Base-by-base conservation (phyloP, 2,329 filamentous ascomycete genomes). In the Cylindrodendrum hubeiense region DNA sequence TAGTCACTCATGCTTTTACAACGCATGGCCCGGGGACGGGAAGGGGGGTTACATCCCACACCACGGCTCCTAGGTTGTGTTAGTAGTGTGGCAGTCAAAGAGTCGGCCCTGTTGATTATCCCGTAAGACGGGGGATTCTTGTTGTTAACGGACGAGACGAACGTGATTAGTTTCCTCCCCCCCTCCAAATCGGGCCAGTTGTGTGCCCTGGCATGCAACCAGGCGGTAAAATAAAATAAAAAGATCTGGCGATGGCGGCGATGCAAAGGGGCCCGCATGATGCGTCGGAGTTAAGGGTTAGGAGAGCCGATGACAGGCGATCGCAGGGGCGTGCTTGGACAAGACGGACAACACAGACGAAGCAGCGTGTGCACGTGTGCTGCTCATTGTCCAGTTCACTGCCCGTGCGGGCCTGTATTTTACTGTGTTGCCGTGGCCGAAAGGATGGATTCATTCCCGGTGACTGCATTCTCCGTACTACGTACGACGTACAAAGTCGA, bases 231-330 rank as follows among this genome's bases (percentile, higher is more conserved):
- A 59, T 44, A 59, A 62, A n/a, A n/a, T n/a, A 41, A 37, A 44
- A 59, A 51, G 63, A 62, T 59, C 63, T 63, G 55, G 59, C 53
- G 63, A 58, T 54, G 49, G 55, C 49, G 43, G 54, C 41, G 50
- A 41, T 33, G 47, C 47, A 41, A 43, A 47, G 50, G 34, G 39
- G 52, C 37, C 53, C 28, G 59, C 46, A 53, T 13, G 30, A 44
- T 52, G 63, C 28, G 26, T 66, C 63, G 63, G 63, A 46, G 50
- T 63, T 66, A 58, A 63, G 53, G 28, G 58, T 30, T 44, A 54
- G 43, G 50, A 33, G 44, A 50, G 50, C 33, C 28, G 57, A 43
- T 28, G 34, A 19, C 10, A 44, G 28, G 37, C 39, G 46, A 24
- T 17, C 28, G 34, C 9, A 39, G 28, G 19, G 47, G 46, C 26